A percentile compares a stretch with the other conserved stretches of the same genome.
Evolutionary conservation across 192 early-diverging fungal species (phyloP).

Genomic region (Coemansia sp.): DNA sequence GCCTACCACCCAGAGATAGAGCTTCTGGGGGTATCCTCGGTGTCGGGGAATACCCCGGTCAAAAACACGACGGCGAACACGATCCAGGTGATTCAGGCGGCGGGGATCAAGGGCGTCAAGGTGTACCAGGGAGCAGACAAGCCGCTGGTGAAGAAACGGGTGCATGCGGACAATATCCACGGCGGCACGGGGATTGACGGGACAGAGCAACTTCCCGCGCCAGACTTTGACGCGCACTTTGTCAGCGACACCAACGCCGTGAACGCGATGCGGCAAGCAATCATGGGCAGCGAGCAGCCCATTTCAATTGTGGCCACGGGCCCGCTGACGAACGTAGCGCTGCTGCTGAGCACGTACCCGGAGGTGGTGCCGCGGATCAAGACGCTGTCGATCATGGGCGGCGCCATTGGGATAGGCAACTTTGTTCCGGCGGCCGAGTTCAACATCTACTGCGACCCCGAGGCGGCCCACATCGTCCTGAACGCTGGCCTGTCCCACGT

Average conservation of each 20-base stretch:
- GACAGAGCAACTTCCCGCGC: slow-evolving; percentile 3
- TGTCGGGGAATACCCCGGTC: slow-evolving; percentile 16
- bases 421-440: slow-evolving; percentile 22
- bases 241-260: slow-evolving; percentile 3
- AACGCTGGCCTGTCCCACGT: slow-evolving; percentile 15
- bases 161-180: slow-evolving; percentile 12
- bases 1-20: slow-evolving; percentile 25
- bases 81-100: slow-evolving; percentile 13
- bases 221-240: slow-evolving; percentile 11
- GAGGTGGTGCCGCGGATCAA: slow-evolving; percentile 29
- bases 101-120: slow-evolving; percentile 20
- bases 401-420: slow-evolving; percentile 22
- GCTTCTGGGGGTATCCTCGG: slow-evolving; percentile 20
- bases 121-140: slow-evolving; percentile 23
- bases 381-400: slow-evolving; percentile 44
- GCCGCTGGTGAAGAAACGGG: slow-evolving; percentile 9
- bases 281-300: slow-evolving; percentile 12
- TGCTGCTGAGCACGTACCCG: slow-evolving; percentile 44
- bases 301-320: slow-evolving; percentile 33
- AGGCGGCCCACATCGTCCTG: slow-evolving; percentile 27
- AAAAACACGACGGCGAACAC: slow-evolving; percentile 22
- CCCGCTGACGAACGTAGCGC: slow-evolving; percentile 46
- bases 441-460: slow-evolving; percentile 32
- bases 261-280: slow-evolving; percentile 15
- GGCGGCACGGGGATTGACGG: slow-evolving; percentile 13